A percentile compares a stretch with the other conserved stretches of the same genome.
Evolutionary conservation across 1,139 yeast species (phyloP).

Genomic region (Debaryomyces fabryi): DNA sequence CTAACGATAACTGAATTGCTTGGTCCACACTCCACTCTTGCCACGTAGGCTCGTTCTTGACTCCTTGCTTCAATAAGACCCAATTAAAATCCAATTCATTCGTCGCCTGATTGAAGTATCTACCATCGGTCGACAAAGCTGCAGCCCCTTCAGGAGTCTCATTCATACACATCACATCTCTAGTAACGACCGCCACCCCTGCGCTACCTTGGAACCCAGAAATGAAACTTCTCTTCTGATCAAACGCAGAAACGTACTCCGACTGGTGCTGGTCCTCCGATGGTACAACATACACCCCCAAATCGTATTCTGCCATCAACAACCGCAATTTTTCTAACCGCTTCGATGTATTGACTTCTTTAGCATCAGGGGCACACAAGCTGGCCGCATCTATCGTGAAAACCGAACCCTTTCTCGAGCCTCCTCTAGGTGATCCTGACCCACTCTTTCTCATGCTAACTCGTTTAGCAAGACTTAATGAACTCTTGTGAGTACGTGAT

Average conservation of each 20-base stretch:
- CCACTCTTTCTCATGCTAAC: slow-evolving; percentile 38
- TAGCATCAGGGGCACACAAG: slow-evolving; percentile 46
- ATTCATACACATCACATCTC: slow-evolving; percentile 64
- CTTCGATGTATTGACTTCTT: slow-evolving; percentile 57
- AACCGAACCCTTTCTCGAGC: slow-evolving; percentile 50
- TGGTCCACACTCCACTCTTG: slow-evolving; percentile 77
- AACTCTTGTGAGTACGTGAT: slow-evolving; percentile 62
- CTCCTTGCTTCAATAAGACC: slow-evolving; percentile 81
- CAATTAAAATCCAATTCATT: slow-evolving; percentile 89
- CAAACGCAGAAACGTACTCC: slow-evolving; percentile 80
- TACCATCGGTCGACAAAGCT: slow-evolving; percentile 88
- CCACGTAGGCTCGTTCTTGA: slow-evolving; percentile 78
- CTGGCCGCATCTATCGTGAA: slow-evolving; percentile 50
- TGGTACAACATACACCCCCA: slow-evolving; percentile 83
- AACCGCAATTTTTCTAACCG: slow-evolving; percentile 66
- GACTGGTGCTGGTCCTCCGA: slow-evolving; percentile 94
- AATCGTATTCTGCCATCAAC: slow-evolving; percentile 62
- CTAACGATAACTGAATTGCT: slow-evolving; percentile 55
- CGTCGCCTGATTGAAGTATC: slow-evolving; percentile 89
- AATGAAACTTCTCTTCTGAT: slow-evolving; percentile 83
- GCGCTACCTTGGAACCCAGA: slow-evolving; percentile 95
- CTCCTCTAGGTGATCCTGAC: slow-evolving; percentile 26
- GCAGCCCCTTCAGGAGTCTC: slow-evolving; percentile 68
- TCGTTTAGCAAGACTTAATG: slow-evolving; percentile 54
- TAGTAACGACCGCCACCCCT: slow-evolving; percentile 85